Conservation (phyloP, 1,284 basidiomycete genomes). For the Rhodotorula sp. region DNA sequence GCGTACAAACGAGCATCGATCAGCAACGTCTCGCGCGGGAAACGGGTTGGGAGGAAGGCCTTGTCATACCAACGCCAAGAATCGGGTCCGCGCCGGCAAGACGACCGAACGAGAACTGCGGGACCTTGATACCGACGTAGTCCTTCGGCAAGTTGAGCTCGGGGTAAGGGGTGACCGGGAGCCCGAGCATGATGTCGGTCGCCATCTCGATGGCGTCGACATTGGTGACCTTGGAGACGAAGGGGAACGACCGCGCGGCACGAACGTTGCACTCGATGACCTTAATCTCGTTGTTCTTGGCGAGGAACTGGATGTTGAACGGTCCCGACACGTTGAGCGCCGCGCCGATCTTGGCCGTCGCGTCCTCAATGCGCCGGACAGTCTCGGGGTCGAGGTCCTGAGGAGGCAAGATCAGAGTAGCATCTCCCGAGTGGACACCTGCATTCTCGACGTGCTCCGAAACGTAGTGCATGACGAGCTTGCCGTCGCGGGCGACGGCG, state of each 20-base stretch:
- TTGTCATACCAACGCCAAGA: conserved; percentile 71
- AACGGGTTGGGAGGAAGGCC: no score
- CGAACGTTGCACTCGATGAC: conserved; percentile 99
- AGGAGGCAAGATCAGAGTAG: conserved; percentile 94
- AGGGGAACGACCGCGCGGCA: conserved; percentile 97
- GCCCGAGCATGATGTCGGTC: conserved; percentile 93
- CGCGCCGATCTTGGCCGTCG: conserved; percentile 93
- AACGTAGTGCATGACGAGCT: conserved; percentile 99
- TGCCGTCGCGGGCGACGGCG: conserved; percentile 92
- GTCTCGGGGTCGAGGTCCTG: conserved; percentile 97
- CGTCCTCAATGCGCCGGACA: conserved; percentile 91
- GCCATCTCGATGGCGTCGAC: conserved; percentile 98
- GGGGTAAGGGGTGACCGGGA: conserved; percentile 88
- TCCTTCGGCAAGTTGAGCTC: conserved; percentile 71
- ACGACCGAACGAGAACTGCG: conserved; percentile 96
- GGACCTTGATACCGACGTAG: conserved; percentile 98
- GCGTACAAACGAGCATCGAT: conserved; percentile 70
- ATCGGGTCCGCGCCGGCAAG: conserved; percentile 95
- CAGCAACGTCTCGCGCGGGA: conserved; percentile 55
- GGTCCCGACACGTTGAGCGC: conserved; percentile 99
- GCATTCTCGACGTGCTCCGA: conserved; percentile 99
- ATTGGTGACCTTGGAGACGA: conserved; percentile 97
- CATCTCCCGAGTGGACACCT: conserved; percentile 95
- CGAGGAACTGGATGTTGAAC: conserved; percentile 99
- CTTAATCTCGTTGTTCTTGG: conserved; percentile 99